Evolutionary conservation across 108 stramenopile genomes (phyloP).

Genomic region (Skeletonema menzelii): DNA sequence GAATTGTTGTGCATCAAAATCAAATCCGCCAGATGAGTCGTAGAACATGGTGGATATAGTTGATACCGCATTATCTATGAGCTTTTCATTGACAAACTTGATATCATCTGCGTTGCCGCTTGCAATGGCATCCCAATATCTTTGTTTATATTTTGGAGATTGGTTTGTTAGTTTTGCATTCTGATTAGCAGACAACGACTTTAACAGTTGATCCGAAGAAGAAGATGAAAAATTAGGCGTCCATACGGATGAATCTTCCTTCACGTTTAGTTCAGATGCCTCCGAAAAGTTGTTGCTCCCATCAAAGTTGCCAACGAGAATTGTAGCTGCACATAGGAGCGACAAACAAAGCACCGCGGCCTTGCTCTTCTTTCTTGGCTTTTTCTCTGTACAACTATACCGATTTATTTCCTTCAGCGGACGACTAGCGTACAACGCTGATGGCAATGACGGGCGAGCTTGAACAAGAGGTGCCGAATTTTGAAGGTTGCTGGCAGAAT

Average conservation of each 20-base stretch:
- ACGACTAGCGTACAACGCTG: background rate
- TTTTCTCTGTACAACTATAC: background rate
- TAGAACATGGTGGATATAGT: slow-evolving; percentile 83
- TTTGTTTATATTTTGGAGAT: slow-evolving; percentile 13
- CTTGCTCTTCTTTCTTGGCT: slow-evolving; percentile 1
- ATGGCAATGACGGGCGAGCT: background rate
- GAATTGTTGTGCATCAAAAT: slow-evolving; percentile 64
- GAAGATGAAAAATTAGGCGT: slow-evolving; percentile 12
- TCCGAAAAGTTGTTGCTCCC: slow-evolving; percentile 1
- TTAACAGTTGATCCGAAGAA: slow-evolving; percentile 8
- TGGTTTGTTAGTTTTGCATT: background rate
- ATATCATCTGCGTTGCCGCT: slow-evolving; percentile 23
- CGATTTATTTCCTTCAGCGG: background rate
- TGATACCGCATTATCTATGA: slow-evolving; percentile 76
- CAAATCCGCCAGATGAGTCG: slow-evolving; percentile 71
- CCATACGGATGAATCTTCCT: slow-evolving; percentile 17
- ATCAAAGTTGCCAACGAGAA: slow-evolving; percentile 27
- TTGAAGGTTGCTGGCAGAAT: background rate
- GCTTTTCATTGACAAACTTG: slow-evolving; percentile 55
- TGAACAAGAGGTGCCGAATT: background rate
- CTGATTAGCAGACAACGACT: slow-evolving; percentile 12
- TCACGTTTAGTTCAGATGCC: slow-evolving; percentile 4
- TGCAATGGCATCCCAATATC: slow-evolving; percentile 44
- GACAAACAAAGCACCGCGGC: slow-evolving; percentile 1
- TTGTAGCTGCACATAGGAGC: slow-evolving; percentile 16